phyloP scores from a whole-genome alignment of 2,329 filamentous ascomycete genomes.

The Alternaria triticina region DNA sequence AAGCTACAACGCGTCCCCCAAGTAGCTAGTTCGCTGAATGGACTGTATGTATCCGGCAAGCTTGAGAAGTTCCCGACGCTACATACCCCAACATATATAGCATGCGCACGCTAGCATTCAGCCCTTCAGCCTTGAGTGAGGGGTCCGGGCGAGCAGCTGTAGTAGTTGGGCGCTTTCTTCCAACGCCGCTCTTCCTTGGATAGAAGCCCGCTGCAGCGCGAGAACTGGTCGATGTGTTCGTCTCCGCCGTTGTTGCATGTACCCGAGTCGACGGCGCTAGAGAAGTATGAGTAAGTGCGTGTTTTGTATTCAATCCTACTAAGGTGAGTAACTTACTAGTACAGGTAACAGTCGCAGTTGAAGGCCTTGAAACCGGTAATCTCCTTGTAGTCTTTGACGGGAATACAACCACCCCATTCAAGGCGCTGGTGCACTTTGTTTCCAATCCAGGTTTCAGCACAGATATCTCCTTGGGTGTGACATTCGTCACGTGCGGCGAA shows the following conservation, averaged over 20 bases:
- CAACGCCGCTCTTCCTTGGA: not conserved
- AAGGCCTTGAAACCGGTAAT: not conserved
- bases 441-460: conserved; percentile 4
- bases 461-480: not conserved
- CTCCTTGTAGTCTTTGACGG: not conserved
- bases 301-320: too few relatives aligned
- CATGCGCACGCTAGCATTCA: not conserved
- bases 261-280: not conserved
- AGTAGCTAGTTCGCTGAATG: not conserved
- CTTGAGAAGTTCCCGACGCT: not conserved
- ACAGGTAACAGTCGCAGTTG: conserved; percentile 1
- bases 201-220: not conserved
- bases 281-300: not conserved
- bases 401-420: not conserved
- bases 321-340: not conserved
- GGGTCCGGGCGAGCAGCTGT: not conserved
- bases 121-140: not conserved
- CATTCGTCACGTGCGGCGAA: not conserved
- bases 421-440: not conserved
- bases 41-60: not conserved
- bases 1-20: not conserved
- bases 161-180: conserved; percentile 1
- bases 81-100: not conserved
- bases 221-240: not conserved
- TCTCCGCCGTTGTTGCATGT: conserved; percentile 4